Base-by-base conservation (phyloP, 768 basidiomycete genomes). In the Rhodotorula graminis region DNA sequence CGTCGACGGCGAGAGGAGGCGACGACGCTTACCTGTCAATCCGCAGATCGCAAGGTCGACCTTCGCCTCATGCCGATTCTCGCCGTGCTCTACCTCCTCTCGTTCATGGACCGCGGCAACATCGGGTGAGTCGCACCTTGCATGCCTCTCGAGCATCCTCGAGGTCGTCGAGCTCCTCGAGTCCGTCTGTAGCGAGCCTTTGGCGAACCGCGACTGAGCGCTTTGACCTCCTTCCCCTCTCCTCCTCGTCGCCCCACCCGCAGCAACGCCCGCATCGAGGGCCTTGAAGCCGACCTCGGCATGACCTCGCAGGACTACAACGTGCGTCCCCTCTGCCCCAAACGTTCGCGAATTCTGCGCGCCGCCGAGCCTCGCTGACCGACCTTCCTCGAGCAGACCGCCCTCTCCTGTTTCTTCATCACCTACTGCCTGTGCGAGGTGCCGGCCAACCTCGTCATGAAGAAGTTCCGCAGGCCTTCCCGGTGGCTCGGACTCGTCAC, bases 261-360 rank as follows among this genome's bases (percentile, higher is more conserved):
- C 44, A 46, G 59, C 10, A 61, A 55, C 18, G 59, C 49, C n/a
- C 31, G 40, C 15, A n/a, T 49, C 31, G 44, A 50, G 14, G 58
- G 58, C 0, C 73, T 78, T 53, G 77, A 78, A 46, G 52, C 29
- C 42, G 77, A 78, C 33, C 64, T 78, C 21, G 60, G 67, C 33
- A 77, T 78, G 74, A 50, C 8, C 23, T 67, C 66, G 29, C 66
- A 69, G 31, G 61, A 77, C n/a, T 78, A 70, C 67, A 70, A 70
- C 29, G 58, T 49, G 31, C 16, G 60, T 29, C 19, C 14, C n/a
- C 1, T n/a, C 42, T 42, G n/a, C n/a, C n/a, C n/a, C 7, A 2
- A 27, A 21, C 31, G 15, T 5, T 4, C 5, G 37, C 9, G 37
- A 9, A 9, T 9, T 9, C 37, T 37, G 5, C 9, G 37, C 9